Conservation (phyloP, 345 rosid genomes). For the Toxicodendron radicans region DNA sequence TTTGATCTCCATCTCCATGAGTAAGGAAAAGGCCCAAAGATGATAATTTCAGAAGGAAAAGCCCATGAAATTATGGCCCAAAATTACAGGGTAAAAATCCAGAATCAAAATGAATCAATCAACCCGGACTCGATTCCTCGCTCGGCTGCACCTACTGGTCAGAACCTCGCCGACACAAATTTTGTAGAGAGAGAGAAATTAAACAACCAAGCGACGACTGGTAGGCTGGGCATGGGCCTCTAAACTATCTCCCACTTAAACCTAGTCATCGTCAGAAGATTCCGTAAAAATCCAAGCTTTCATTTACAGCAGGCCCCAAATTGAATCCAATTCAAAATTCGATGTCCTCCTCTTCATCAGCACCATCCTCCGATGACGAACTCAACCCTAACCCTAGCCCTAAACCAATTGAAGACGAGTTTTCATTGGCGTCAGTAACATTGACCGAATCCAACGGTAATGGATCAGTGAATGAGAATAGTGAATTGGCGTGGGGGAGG, state of each 20-base stretch:
- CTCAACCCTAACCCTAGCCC: conserved; percentile 14
- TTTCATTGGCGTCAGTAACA: conserved; percentile 19
- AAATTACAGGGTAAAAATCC: not conserved
- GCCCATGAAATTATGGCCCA: not conserved
- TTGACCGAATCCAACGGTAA: conserved; percentile 13
- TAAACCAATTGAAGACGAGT: conserved; percentile 19
- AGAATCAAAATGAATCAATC: not conserved
- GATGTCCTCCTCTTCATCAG: conserved; percentile 20
- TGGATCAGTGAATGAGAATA: conserved; percentile 16
- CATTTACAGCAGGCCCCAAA: not conserved
- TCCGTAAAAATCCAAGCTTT: conserved; percentile 2
- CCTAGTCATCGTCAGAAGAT: not conserved
- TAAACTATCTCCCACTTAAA: not conserved
- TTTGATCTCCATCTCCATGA: no score
- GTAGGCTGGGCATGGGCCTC: not conserved
- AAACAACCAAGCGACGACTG: conserved; percentile 10
- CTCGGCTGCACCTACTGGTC: conserved; percentile 14
- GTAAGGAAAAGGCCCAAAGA: no score
- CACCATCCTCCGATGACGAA: conserved; percentile 24
- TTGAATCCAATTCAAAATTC: not conserved
- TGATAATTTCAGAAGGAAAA: no score
- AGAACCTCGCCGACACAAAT: conserved; percentile 5
- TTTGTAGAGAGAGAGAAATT: not conserved
- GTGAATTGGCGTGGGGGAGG: conserved; percentile 32
- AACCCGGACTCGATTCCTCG: not conserved